A percentile compares a stretch with the other conserved stretches of the same genome.
phyloP scores from a whole-genome alignment of 208 protist species.

The Eutreptiella sp. region DNA sequence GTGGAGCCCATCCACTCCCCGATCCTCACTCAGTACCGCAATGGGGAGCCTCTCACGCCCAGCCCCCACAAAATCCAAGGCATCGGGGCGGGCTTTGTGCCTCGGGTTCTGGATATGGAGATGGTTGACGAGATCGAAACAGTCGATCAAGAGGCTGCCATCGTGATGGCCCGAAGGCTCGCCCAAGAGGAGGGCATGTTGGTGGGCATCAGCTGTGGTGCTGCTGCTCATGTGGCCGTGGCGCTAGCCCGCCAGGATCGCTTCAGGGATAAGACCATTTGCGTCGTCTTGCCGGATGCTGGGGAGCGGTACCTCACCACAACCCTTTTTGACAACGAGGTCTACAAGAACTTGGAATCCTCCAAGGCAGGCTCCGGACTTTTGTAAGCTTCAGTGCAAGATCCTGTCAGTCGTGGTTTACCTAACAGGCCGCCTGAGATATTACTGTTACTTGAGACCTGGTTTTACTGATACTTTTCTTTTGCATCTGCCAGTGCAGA shows the following conservation, averaged over 20 bases:
- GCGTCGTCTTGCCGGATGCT: constrained; percentile 10
- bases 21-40: constrained; percentile 3
- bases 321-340: too few relatives aligned
- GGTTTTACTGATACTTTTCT: too few relatives aligned
- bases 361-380: too few relatives aligned
- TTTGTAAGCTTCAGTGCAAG: too few relatives aligned
- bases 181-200: constrained; percentile 25
- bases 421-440: too few relatives aligned
- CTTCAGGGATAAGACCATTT: constrained; percentile 10
- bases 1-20: constrained; percentile 22
- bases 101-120: background rate
- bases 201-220: constrained; percentile 23
- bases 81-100: constrained; percentile 31
- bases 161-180: constrained; percentile 1
- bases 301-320: constrained; percentile 21
- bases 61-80: constrained; percentile 32
- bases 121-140: constrained; percentile 14
- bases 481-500: too few relatives aligned
- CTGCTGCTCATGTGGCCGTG: constrained; percentile 12
- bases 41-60: too few relatives aligned
- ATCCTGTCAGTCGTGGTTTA: too few relatives aligned
- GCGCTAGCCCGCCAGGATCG: constrained; percentile 1
- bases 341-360: too few relatives aligned
- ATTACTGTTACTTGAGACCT: too few relatives aligned
- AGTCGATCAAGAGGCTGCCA: background rate